Evolutionary conservation across 176 grass and related monocot genomes (phyloP).

Genomic region (Metroxylon sagu): DNA sequence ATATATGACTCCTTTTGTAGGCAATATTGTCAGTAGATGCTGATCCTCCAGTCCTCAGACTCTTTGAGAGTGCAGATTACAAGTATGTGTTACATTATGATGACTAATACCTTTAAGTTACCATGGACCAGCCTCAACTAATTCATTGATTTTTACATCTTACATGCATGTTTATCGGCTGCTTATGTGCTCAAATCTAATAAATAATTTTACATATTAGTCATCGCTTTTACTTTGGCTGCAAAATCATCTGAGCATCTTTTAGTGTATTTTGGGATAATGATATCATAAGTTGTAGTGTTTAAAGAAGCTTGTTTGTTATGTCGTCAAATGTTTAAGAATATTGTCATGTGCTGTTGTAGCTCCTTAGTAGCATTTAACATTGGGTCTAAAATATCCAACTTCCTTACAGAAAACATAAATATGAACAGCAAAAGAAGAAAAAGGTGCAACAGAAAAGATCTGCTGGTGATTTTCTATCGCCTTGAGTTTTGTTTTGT

Average conservation of each 20-base stretch:
- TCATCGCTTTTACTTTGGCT: too few relatives aligned
- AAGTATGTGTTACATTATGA: conserved; percentile 35
- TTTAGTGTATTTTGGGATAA: too few relatives aligned
- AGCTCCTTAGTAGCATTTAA: too few relatives aligned
- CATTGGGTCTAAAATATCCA: not conserved
- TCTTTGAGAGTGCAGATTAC: conserved; percentile 71
- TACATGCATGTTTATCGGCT: too few relatives aligned
- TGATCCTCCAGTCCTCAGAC: conserved; percentile 79
- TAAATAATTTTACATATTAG: too few relatives aligned
- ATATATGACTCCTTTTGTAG: conserved; percentile 40
- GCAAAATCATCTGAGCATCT: too few relatives aligned
- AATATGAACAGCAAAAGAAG: conserved; percentile 92
- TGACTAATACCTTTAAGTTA: conserved; percentile 2
- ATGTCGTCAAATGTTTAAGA: too few relatives aligned
- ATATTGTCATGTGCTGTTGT: too few relatives aligned
- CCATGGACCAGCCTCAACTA: too few relatives aligned
- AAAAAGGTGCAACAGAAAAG: conserved; percentile 84
- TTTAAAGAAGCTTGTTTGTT: too few relatives aligned
- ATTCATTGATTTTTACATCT: too few relatives aligned
- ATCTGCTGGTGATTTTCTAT: conserved; percentile 46
- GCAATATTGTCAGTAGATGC: conserved; percentile 75
- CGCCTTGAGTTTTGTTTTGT: not conserved
- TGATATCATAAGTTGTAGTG: not conserved
- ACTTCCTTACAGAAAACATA: conserved; percentile 69
- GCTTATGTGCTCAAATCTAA: too few relatives aligned